Base-by-base conservation (phyloP, 2,329 filamentous ascomycete species). In the Trichoderma sp. region DNA sequence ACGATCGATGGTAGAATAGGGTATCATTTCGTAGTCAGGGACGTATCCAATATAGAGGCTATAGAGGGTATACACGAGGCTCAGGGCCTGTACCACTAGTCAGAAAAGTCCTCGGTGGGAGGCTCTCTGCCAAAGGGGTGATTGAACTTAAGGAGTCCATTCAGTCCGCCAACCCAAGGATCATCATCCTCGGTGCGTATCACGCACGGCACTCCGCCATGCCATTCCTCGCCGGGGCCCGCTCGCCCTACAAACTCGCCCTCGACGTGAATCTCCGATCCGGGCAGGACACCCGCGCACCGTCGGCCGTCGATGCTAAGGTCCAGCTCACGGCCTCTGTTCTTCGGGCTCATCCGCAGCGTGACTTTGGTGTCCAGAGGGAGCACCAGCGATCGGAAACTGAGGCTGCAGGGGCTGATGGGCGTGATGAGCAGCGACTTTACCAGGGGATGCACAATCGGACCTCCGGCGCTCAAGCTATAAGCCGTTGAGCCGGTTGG, bases 401-500 rank as follows among this genome's bases (percentile, higher is more conserved):
- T 96, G 7, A 99, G 86, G 75, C 92, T 96, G 70, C 96, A 89
- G 0, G 96, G 93, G 77, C 94, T 97, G 76, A 99, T 97, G 29
- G 96, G 94, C 0, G 96, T 99, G 68, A 99, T 87, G 31, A 97
- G 88, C 16, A 98, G 86, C 1, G 92, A 93, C 47, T 92, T 91
- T 3, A 98, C 95, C 2, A 97, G 86, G 0, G 96, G 96, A 78
- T 99, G 96, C 52, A 98, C 92, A 74, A 99, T 98, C 74, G 91
- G 92, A 0, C 96, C 96, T 3, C 96, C 96, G 3, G 91, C 92
- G 72, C 92, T 96, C n/a, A 99, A 86, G 70, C 92, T 96, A 82
- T 99, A 99, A 0, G 96, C 96, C 0, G 96, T 99, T 52, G 92
- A 96, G 3, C 96, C 96, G 0, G 96, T 99, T 0, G 96, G 96